These are phyloP conservation scores for Amaranthus hypochondriacus DNA, from an alignment of 148 eudicot species.

Conservation along the genomic window DNA sequence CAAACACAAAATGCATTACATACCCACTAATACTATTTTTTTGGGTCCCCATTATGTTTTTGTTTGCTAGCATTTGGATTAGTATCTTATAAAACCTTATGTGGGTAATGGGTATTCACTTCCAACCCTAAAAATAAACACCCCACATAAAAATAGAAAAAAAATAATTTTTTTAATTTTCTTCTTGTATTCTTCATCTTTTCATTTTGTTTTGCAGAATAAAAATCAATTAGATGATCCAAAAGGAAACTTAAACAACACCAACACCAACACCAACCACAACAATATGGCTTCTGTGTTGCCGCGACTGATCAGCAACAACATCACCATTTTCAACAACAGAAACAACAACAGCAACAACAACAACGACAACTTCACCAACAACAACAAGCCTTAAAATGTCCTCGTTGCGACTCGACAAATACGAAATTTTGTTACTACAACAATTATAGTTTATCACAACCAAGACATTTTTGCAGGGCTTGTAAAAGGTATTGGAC, in stretches of 20 bases:
- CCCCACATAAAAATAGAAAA: too few species aligned
- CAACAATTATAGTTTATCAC: slow-evolving; percentile 47
- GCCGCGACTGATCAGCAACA: slow-evolving; percentile 15
- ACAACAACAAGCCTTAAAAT: slow-evolving; percentile 25
- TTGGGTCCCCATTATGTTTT: slow-evolving; percentile 21
- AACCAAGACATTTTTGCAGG: slow-evolving; percentile 61
- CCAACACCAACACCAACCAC: slow-evolving; percentile 12
- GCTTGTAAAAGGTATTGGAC: slow-evolving; percentile 77
- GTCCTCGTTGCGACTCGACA: slow-evolving; percentile 41
- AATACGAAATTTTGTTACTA: slow-evolving; percentile 53
- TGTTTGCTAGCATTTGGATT: slow-evolving; percentile 35
- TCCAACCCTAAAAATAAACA: slow-evolving; percentile 15
- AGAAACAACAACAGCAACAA: neutral
- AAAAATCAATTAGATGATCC: neutral
- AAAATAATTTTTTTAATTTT: too few species aligned
- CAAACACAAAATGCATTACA: neutral
- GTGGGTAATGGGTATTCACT: neutral
- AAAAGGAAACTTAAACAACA: slow-evolving; percentile 21
- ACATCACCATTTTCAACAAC: slow-evolving; percentile 1
- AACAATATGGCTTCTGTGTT: neutral
- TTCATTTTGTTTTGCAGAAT: slow-evolving; percentile 11
- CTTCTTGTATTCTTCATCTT: neutral
- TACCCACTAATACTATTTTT: slow-evolving; percentile 15
- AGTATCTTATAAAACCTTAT: slow-evolving; percentile 19
- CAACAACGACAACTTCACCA: slow-evolving; percentile 20